Base-by-base conservation (phyloP, 345 rosid species). In the Linum trigynum region DNA sequence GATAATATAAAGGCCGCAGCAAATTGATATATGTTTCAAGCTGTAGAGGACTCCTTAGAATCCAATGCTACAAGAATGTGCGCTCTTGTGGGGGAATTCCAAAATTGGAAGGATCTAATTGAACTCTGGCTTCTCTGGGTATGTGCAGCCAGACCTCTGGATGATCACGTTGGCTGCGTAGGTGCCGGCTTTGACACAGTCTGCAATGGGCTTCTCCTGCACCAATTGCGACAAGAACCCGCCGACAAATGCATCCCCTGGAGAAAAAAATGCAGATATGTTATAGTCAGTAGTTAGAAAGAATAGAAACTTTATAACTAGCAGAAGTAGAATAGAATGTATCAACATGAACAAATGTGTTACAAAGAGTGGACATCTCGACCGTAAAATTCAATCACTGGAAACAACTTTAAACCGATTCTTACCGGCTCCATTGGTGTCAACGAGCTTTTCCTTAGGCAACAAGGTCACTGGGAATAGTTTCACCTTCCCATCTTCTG, bases 61-160 rank as follows among this genome's bases (percentile, higher is more conserved):
- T 23, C 32, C 32, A 23, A 23, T 23, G 32, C 32, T 23, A 23
- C 32, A 23, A 23, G 32, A 23, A 23, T 23, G 32, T 23, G 32
- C 32, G 32, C 32, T 23, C 32, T 23, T 23, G 32, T 23, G 32
- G 32, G 32, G 32, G 32, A 23, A 23, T 23, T 23, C 32, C 32
- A 23, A 23, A 23, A 23, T 23, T 23, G 32, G 32, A 23, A 23
- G 32, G 32, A 41, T 41, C 63, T 75, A 84, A 32, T 62, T 72
- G 73, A 83, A 83, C 14, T 83, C 74, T 2, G 89, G 90, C 79
- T 81, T 83, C 50, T 73, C 82, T 0, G 94, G 94, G 39, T 83
- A 88, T 61, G 96, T 85, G 95, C 99, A 94, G 39, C 99, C 96
- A 59, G 95, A 82, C 80, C 97, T 85, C 57, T 88, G 99, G 80